Conservation (phyloP, 2,329 filamentous ascomycete genomes). For the Pyricularia sp. region DNA sequence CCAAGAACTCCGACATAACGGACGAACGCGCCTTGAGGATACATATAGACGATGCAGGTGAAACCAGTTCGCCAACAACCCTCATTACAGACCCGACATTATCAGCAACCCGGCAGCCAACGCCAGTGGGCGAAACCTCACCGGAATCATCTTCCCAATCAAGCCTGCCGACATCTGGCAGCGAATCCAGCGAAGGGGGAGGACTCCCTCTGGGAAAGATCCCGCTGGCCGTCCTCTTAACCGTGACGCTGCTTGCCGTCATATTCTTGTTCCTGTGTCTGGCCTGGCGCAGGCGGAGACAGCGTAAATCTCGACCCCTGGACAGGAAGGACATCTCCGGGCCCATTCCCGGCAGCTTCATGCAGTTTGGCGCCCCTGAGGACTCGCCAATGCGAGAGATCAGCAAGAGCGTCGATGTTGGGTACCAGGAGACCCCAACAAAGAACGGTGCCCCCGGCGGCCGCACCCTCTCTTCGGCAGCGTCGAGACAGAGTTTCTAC, state of each 20-base stretch:
- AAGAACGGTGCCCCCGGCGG: not conserved
- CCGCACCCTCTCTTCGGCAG: not conserved
- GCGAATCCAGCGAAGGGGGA: conserved; percentile 13
- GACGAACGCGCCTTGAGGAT: conserved; percentile 29
- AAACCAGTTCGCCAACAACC: not conserved
- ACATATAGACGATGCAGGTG: conserved; percentile 15
- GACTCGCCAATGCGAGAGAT: conserved; percentile 10
- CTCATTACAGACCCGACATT: not conserved
- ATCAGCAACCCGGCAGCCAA: not conserved
- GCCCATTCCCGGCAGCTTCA: conserved; percentile 19
- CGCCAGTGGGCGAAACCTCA: not conserved
- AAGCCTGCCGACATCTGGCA: not conserved
- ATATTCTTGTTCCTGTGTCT: conserved; percentile 20
- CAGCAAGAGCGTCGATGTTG: conserved; percentile 11
- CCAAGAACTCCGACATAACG: conserved; percentile 19
- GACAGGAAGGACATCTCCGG: conserved; percentile 20
- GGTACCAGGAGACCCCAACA: not conserved
- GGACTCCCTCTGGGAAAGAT: conserved; percentile 16
- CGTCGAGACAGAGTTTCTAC: not conserved
- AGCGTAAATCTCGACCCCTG: conserved; percentile 10
- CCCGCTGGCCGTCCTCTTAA: conserved; percentile 34
- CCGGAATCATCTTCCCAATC: not conserved
- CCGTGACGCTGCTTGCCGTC: conserved; percentile 27
- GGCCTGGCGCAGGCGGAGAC: conserved; percentile 18
- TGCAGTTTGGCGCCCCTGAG: conserved; percentile 13